A percentile compares a stretch with the other conserved stretches of the same genome.
phyloP scores from a whole-genome alignment of 768 basidiomycete species.

The Clavulina sp. region DNA sequence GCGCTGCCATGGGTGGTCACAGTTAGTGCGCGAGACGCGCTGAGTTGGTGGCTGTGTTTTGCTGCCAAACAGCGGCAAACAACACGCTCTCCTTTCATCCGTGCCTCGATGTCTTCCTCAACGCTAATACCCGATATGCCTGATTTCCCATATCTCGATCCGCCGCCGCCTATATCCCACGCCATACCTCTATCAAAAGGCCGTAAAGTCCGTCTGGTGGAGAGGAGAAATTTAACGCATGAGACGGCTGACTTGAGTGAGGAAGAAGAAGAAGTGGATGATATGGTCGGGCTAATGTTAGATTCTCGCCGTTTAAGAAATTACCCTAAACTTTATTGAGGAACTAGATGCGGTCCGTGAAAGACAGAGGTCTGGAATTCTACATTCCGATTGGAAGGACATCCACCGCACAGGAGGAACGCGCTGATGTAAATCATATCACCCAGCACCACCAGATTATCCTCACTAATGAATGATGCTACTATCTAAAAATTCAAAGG shows the following conservation, averaged over 20 bases:
- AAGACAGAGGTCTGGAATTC: constrained; percentile 7
- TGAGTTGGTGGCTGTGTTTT: too few relatives aligned
- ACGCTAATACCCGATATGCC: constrained; percentile 7
- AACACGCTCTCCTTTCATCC: too few relatives aligned
- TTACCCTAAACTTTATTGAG: not conserved
- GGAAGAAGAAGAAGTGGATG: constrained; percentile 11
- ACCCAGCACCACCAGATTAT: too few relatives aligned
- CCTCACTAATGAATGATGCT: not conserved
- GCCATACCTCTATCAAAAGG: constrained; percentile 5
- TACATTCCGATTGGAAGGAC: constrained; percentile 9
- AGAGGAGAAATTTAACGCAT: constrained; percentile 6
- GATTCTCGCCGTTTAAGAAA: not conserved
- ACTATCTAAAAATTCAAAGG: not conserved
- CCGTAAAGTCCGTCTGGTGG: constrained; percentile 3
- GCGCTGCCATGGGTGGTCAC: constrained; percentile 11
- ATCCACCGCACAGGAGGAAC: constrained; percentile 8
- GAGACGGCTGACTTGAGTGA: constrained; percentile 10
- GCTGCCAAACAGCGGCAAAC: too few relatives aligned
- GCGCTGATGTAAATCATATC: constrained; percentile 6
- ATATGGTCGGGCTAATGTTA: constrained; percentile 1
- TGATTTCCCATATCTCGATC: constrained; percentile 7
- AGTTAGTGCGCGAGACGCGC: too few relatives aligned
- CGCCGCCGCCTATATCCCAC: constrained; percentile 8
- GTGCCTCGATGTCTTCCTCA: not conserved
- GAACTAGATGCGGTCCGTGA: constrained; percentile 4